Conservation (phyloP, 306 rosid species). For the Castanea crenata region DNA sequence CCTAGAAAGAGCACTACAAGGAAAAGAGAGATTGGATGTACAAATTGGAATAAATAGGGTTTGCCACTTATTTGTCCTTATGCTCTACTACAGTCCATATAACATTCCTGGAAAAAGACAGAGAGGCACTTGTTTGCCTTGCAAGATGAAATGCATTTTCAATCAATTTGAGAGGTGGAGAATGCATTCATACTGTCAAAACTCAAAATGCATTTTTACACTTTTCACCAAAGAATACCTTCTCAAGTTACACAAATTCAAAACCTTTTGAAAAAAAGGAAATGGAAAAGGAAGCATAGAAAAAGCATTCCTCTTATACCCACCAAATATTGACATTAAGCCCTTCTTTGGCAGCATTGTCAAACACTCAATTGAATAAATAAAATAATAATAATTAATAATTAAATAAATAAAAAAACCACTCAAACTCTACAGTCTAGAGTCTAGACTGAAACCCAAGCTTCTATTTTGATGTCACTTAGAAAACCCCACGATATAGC, state of each 20-base stretch:
- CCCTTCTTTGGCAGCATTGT: too few species aligned
- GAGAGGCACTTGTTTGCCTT: neutral
- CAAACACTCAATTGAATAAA: too few species aligned
- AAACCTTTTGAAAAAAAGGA: too few species aligned
- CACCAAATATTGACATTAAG: too few species aligned
- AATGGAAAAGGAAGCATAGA: too few species aligned
- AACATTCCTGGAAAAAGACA: neutral
- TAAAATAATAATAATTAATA: too few species aligned
- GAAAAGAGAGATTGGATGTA: constrained; percentile 7
- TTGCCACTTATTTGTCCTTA: constrained; percentile 28
- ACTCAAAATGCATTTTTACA: neutral
- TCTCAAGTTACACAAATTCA: neutral
- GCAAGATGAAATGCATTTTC: neutral
- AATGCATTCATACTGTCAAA: neutral
- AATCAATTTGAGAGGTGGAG: neutral
- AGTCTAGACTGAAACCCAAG: too few species aligned
- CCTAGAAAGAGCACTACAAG: constrained; percentile 25
- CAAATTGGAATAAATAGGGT: constrained; percentile 25
- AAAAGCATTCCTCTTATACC: too few species aligned
- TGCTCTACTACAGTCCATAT: constrained; percentile 3
- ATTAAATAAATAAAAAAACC: too few species aligned
- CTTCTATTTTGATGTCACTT: too few species aligned
- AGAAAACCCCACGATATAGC: too few species aligned
- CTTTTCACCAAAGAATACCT: neutral
- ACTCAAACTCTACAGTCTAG: too few species aligned